Evolutionary conservation across 2,329 filamentous ascomycete species (phyloP), one percentile per base, ranked within the genome.

Genomic region (Cladosporium cucumerinum): DNA sequence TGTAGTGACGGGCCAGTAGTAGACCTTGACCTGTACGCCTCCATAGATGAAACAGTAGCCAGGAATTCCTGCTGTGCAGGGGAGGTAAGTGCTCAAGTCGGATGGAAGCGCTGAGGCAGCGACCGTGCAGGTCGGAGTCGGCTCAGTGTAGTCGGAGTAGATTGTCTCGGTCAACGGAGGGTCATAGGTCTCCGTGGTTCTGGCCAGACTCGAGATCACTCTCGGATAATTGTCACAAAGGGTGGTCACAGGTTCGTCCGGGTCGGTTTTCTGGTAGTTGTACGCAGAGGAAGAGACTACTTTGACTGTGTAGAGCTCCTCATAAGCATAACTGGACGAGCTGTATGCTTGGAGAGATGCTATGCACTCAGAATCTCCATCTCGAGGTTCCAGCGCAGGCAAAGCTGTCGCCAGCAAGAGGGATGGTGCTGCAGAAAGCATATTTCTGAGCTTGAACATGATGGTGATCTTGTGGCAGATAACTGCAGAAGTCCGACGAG

Each of bases 1-100:
- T 10, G 59, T 62, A 7, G 59, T 54, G 10, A 62, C 30, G 5
- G 59, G 59, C 59, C 59, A 62, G 48, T 62, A 62, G 21, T 54
- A 62, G 7, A 62, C 26, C 48, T 34, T 62, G 28, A n/a, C 25
- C n/a, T 23, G 16, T 16, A 25, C 25, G 3, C 32, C 32, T 8
- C 30, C 59, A 18, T 34, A 36, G 16, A 62, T 54, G 59, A 62
- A 30, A 21, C 59, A 62, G 30, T 28, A 26, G 32, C 39, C 48
- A 21, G 59, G 48, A 25, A 23, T 30, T 32, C 52, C 39, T 16
- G 26, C 26, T 16, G 39, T 46, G 59, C 59, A 62, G 4, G 48
- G 48, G 5, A 36, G 6, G 55, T 43, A 32, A 12, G n/a, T 16
- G 32, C 36, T n/a, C 54, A 32, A 32, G 54, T 34, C 39, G n/a